Conservation (phyloP, 2,329 filamentous ascomycete genomes). For the Aaosphaeria arxii region DNA sequence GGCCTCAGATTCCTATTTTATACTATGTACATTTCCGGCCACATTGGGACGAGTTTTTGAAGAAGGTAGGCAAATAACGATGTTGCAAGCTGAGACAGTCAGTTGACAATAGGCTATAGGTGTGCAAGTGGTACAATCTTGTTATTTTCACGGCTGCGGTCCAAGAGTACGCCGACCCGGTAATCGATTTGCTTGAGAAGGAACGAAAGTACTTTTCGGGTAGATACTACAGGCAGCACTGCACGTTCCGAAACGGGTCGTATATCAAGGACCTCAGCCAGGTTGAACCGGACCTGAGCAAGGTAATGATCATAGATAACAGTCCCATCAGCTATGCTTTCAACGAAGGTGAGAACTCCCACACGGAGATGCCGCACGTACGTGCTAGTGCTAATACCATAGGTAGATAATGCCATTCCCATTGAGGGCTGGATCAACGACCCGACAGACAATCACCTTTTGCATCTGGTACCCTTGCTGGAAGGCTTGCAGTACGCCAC, state of each 20-base stretch:
- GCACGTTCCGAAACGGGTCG: conserved; percentile 89
- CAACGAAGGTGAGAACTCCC: conserved; percentile 72
- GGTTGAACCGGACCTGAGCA: conserved; percentile 94
- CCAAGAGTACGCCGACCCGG: conserved; percentile 96
- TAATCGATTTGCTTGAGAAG: conserved; percentile 97
- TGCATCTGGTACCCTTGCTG: conserved; percentile 87
- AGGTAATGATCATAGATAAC: conserved; percentile 98
- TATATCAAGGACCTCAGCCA: conserved; percentile 98
- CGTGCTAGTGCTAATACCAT: neutral
- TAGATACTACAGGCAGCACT: conserved; percentile 94
- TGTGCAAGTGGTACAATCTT: conserved; percentile 97
- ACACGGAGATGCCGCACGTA: neutral
- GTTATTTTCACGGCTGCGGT: conserved; percentile 96
- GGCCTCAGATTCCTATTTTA: conserved; percentile 90
- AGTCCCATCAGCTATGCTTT: conserved; percentile 98
- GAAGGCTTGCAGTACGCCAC: conserved; percentile 96
- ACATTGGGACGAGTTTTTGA: conserved; percentile 93
- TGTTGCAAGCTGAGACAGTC: conserved; percentile 2
- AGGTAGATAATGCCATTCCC: conserved; percentile 93
- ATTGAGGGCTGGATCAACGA: conserved; percentile 99
- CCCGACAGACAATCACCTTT: conserved; percentile 90
- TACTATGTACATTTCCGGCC: conserved; percentile 99
- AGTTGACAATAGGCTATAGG: conserved; percentile 46
- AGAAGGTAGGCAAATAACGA: conserved; percentile 58
- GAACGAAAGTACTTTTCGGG: conserved; percentile 95